These are phyloP conservation scores for Xylariaceae sp. DNA, from an alignment of 2,329 filamentous ascomycete species.

Conservation along the genomic window DNA sequence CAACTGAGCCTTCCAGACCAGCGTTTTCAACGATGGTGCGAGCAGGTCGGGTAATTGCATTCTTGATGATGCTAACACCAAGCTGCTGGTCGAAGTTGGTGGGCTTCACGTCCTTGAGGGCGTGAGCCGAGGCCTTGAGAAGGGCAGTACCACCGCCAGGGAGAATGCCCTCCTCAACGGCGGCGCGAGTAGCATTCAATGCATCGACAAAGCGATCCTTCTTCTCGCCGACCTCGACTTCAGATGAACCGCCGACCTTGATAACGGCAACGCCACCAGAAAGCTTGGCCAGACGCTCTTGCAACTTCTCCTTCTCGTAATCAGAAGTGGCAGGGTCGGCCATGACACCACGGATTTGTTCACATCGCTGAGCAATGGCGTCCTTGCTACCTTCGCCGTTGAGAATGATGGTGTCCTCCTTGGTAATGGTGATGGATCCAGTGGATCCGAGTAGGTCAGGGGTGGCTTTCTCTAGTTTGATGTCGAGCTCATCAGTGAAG, in stretches of 20 bases:
- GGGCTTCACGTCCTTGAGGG: conserved; percentile 74
- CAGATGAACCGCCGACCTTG: conserved; percentile 95
- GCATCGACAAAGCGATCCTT: conserved; percentile 99
- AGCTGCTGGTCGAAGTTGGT: conserved; percentile 99
- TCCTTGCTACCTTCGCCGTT: conserved; percentile 98
- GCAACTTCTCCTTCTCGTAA: conserved; percentile 99
- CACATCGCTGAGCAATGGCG: conserved; percentile 85
- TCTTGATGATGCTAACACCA: conserved; percentile 95
- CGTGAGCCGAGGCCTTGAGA: conserved; percentile 92
- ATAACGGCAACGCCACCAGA: conserved; percentile 98
- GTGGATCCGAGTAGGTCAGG: conserved; percentile 94
- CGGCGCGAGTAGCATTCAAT: conserved; percentile 93
- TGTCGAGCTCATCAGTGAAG: conserved; percentile 96
- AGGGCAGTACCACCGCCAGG: conserved; percentile 97
- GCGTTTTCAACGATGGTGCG: conserved; percentile 97
- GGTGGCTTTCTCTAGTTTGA: conserved; percentile 98
- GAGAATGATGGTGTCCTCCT: conserved; percentile 98
- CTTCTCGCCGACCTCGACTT: conserved; percentile 99
- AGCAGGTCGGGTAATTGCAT: conserved; percentile 91
- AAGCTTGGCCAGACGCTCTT: conserved; percentile 98
- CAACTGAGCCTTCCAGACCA: conserved; percentile 87
- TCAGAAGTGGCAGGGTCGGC: conserved; percentile 89
- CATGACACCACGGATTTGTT: conserved; percentile 98
- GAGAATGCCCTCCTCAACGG: conserved; percentile 98
- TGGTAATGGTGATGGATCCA: conserved; percentile 98